Evolutionary conservation across 768 basidiomycete species (phyloP), one percentile per base, ranked within the genome.

Genomic region (Boletus rubroflammeus): DNA sequence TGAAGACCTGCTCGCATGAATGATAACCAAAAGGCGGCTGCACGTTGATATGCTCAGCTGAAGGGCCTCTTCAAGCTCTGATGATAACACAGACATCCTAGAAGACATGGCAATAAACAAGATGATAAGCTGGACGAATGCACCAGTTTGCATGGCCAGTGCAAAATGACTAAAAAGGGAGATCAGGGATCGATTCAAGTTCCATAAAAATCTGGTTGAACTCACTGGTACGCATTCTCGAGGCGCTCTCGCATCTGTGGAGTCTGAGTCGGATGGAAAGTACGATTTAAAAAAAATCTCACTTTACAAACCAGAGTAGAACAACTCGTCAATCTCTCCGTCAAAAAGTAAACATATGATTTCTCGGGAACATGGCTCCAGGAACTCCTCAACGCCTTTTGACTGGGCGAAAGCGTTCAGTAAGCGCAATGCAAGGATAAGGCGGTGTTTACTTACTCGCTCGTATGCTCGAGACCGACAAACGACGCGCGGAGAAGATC

Each of bases 51-150:
- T 62, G 6, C 66, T 50, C 13, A 60, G 60, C n/a, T 69, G 61
- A 5, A 81, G 60, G 38, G 67, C 68, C 9, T 77, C 74, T 2
- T 65, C 60, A 2, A 86, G 56, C 56, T 83, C 81, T 35, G 67
- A 61, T 23, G 76, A 64, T 29, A 86, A 63, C 5, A 67, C 62
- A 25, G 71, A 72, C 64, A 88, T 67, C 53, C 89, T 78, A 3
- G 86, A 85, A 41, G 78, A 71, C 36, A 88, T 78, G 13, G 83
- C 86, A 23, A 76, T 73, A 39, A 91, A 74, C 5, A 81, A 72
- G 43, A 93, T 63, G n/a, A 85, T 69, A 15, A 88, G 65, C 56
- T 86, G 85, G 13, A 87, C 73, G 62, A 93, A 93, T 17, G 88
- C 84, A 17, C 85, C 88, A 1, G 81, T 78, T 64, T 86, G 86